Percentiles rank a stretch among this genome's conserved stretches.
phyloP scores from a whole-genome alignment of 441 rosid genomes.

The Aquilaria agallochum region DNA sequence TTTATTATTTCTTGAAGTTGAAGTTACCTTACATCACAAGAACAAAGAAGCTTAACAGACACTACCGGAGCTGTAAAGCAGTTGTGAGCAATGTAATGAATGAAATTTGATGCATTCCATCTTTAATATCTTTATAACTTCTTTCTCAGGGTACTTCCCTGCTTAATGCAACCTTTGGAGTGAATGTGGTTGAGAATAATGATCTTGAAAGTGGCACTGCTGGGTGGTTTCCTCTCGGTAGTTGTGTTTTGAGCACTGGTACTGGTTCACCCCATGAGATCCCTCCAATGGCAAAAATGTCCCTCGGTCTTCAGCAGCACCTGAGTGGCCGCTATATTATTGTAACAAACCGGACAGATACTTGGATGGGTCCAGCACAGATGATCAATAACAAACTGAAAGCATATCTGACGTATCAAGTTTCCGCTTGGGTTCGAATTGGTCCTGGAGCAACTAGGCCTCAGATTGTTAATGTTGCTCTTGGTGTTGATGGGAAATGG shows the following conservation, averaged over 20 bases:
- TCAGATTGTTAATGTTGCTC: constrained; percentile 83
- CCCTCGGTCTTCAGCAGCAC: constrained; percentile 65
- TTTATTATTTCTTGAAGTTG: too few species aligned
- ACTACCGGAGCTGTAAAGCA: too few species aligned
- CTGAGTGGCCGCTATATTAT: constrained; percentile 69
- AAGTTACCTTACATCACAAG: too few species aligned
- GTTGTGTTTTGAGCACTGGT: constrained; percentile 48
- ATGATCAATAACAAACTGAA: constrained; percentile 67
- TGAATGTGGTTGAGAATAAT: constrained; percentile 63
- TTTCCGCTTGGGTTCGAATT: constrained; percentile 82
- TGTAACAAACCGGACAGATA: constrained; percentile 70
- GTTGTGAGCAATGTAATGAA: too few species aligned
- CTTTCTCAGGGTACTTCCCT: constrained; percentile 4
- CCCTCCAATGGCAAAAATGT: constrained; percentile 77
- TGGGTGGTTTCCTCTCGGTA: constrained; percentile 86
- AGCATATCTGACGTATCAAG: constrained; percentile 73
- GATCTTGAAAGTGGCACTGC: constrained; percentile 45
- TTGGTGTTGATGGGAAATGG: constrained; percentile 74
- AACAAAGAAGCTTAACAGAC: too few species aligned
- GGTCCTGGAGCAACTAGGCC: constrained; percentile 49
- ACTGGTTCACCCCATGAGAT: constrained; percentile 73
- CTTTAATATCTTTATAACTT: background rate
- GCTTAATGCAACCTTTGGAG: constrained; percentile 71
- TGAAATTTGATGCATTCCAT: too few species aligned
- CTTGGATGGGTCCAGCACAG: constrained; percentile 98